These are phyloP conservation scores for Pichia sp. DNA, from an alignment of 1,139 yeast genomes.

Conservation along the genomic window DNA sequence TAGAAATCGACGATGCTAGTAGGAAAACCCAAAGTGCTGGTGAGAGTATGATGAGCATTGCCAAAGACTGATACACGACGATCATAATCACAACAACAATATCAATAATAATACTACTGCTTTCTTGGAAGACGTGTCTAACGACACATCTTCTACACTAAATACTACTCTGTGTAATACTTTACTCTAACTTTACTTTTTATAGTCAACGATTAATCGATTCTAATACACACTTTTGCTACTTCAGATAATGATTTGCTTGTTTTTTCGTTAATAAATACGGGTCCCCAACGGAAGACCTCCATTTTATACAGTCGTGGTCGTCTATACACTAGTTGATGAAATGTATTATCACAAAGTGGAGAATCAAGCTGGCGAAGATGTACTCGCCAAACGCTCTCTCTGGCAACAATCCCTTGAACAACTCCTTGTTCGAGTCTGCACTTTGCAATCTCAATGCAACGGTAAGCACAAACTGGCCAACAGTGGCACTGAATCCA, in stretches of 20 bases:
- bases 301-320: too few species aligned
- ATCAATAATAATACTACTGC: too few species aligned
- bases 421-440: slow-evolving; percentile 39
- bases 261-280: too few species aligned
- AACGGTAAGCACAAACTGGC: slow-evolving; percentile 88
- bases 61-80: slow-evolving; percentile 11
- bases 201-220: too few species aligned
- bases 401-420: slow-evolving; percentile 60
- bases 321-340: slow-evolving; percentile 54
- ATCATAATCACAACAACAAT: neutral
- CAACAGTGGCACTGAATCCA: slow-evolving; percentile 90
- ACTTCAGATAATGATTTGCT: too few species aligned
- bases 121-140: too few species aligned
- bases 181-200: slow-evolving; percentile 4
- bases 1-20: slow-evolving; percentile 5
- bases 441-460: slow-evolving; percentile 73
- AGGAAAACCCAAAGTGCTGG: slow-evolving; percentile 23
- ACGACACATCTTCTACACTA: neutral
- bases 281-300: too few species aligned
- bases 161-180: slow-evolving; percentile 9
- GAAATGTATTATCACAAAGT: slow-evolving; percentile 87
- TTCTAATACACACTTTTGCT: too few species aligned
- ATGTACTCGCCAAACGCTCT: slow-evolving; percentile 88
- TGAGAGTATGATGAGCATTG: slow-evolving; percentile 34
- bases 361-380: slow-evolving; percentile 84